These are phyloP conservation scores for Podila horticola DNA, from an alignment of 192 early-diverging fungal species.

Conservation along the genomic window DNA sequence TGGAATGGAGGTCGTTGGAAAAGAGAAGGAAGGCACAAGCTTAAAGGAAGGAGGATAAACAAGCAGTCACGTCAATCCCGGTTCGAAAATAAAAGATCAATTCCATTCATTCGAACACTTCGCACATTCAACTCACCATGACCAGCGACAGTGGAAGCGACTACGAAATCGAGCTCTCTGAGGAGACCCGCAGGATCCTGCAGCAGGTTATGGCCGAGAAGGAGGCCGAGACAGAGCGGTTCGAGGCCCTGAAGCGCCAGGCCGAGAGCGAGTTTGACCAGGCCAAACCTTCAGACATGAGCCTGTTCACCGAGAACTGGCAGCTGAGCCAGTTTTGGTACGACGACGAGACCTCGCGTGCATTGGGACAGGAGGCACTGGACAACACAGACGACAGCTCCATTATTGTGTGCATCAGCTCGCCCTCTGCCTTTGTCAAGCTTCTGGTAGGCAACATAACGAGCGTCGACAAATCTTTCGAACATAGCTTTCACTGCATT, in stretches of 20 bases:
- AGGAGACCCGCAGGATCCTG: slow-evolving; percentile 63
- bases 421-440: slow-evolving; percentile 72
- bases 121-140: not conserved
- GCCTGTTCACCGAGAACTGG: slow-evolving; percentile 83
- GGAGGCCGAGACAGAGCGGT: slow-evolving; percentile 67
- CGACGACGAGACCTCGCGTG: slow-evolving; percentile 52
- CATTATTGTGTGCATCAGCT: slow-evolving; percentile 66
- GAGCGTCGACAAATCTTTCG: not conserved
- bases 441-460: slow-evolving; percentile 58
- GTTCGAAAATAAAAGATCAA: not conserved
- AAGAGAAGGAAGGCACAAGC: too few species aligned
- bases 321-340: slow-evolving; percentile 72
- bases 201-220: slow-evolving; percentile 75
- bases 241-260: slow-evolving; percentile 67
- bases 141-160: slow-evolving; percentile 7
- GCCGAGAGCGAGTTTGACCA: slow-evolving; percentile 59
- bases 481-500: not conserved
- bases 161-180: slow-evolving; percentile 53
- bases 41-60: too few species aligned
- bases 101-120: not conserved
- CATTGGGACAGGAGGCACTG: slow-evolving; percentile 47
- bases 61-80: not conserved
- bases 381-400: slow-evolving; percentile 48
- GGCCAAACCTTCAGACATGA: slow-evolving; percentile 56
- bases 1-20: not conserved